Conservation (phyloP, 495 filamentous ascomycete genomes). For the Aspergillus saccharolyticus region DNA sequence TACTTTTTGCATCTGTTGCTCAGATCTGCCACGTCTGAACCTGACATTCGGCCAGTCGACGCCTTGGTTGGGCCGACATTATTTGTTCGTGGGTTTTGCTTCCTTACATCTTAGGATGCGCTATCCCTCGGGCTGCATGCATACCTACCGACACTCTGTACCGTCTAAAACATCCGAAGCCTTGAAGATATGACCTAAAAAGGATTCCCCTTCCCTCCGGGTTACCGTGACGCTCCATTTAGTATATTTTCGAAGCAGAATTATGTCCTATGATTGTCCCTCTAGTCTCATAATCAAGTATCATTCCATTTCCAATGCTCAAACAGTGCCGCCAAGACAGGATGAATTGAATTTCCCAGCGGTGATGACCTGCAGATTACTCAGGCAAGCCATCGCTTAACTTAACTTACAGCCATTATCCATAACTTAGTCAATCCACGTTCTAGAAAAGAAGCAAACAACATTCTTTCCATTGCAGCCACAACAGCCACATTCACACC, state of each 20-base stretch:
- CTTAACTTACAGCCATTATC: too few relatives aligned
- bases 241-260: too few relatives aligned
- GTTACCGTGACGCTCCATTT: too few relatives aligned
- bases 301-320: too few relatives aligned
- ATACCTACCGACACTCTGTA: not conserved
- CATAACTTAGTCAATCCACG: not conserved
- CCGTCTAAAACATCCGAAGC: not conserved
- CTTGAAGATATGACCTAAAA: not conserved
- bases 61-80: not conserved
- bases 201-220: too few relatives aligned
- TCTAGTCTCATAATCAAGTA: too few relatives aligned
- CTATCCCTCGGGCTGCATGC: not conserved
- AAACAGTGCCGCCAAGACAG: too few relatives aligned
- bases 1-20: not conserved
- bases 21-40: not conserved
- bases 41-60: slow-evolving; percentile 3
- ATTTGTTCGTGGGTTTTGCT: not conserved
- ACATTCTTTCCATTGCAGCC: not conserved
- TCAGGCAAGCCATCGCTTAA: too few relatives aligned
- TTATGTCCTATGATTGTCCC: too few relatives aligned
- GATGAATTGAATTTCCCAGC: too few relatives aligned
- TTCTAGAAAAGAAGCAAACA: not conserved
- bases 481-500: not conserved
- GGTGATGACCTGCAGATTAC: too few relatives aligned
- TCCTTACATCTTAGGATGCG: not conserved